Percentiles rank a stretch among this genome's conserved stretches.
These are phyloP conservation scores for Leccinum olivaceoglutinosum DNA, from an alignment of 1,284 basidiomycete species.

Conservation along the genomic window DNA sequence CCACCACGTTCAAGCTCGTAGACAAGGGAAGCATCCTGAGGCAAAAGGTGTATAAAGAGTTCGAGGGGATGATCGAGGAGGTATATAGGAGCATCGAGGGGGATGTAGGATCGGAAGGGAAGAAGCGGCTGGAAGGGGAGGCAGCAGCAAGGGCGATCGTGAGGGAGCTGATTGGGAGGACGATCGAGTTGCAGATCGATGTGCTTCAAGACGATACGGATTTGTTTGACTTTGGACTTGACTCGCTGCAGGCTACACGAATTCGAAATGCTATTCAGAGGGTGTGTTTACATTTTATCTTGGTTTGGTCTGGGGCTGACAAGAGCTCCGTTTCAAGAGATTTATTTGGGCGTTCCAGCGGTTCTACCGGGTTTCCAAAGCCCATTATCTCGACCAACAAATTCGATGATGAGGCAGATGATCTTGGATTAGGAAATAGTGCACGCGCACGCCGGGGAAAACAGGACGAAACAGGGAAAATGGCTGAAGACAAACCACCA, in stretches of 20 bases:
- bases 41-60: slow-evolving; percentile 44
- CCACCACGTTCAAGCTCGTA: slow-evolving; percentile 16
- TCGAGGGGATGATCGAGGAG: slow-evolving; percentile 41
- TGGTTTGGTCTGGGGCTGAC: slow-evolving; percentile 2
- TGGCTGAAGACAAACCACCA: too few relatives aligned
- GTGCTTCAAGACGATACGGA: slow-evolving; percentile 25
- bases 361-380: too few relatives aligned
- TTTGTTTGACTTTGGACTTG: neutral
- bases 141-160: slow-evolving; percentile 15
- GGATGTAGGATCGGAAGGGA: slow-evolving; percentile 31
- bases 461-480: too few relatives aligned
- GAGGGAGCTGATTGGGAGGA: slow-evolving; percentile 16
- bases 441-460: too few relatives aligned
- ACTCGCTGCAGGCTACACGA: neutral
- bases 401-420: too few relatives aligned
- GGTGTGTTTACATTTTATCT: neutral
- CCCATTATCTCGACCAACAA: too few relatives aligned
- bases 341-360: too few relatives aligned
- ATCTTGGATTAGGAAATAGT: too few relatives aligned
- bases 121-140: slow-evolving; percentile 17
- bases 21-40: slow-evolving; percentile 43
- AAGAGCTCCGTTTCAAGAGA: slow-evolving; percentile 9
- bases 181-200: slow-evolving; percentile 13
- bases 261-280: slow-evolving; percentile 32
- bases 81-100: too few relatives aligned